phyloP scores from a whole-genome alignment of 176 grass and related monocot species.

The Ampelocalamus luodianensis region DNA sequence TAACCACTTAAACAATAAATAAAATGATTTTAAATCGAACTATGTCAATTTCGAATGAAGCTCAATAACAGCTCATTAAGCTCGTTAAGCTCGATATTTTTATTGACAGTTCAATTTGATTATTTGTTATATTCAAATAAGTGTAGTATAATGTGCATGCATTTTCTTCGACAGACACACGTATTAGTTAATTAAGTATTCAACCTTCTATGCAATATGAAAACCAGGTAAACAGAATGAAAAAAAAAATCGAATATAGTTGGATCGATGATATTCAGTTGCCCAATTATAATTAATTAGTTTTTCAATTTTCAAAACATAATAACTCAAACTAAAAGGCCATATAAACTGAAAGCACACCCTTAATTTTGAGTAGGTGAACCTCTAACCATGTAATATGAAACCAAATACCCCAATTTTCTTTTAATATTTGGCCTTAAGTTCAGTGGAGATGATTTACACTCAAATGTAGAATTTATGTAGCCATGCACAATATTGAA shows the following conservation, averaged over 20 bases:
- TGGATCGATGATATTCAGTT: neutral
- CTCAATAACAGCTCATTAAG: too few relatives aligned
- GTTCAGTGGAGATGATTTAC: neutral
- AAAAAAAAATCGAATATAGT: neutral
- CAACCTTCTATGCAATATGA: neutral
- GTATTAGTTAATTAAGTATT: conserved; percentile 4
- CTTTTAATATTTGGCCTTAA: neutral
- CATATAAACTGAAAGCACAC: neutral
- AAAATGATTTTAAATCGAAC: too few relatives aligned
- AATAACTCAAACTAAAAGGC: neutral
- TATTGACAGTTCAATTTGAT: neutral
- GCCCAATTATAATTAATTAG: neutral
- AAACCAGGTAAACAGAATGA: neutral
- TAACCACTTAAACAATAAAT: too few relatives aligned
- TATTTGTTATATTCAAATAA: too few relatives aligned
- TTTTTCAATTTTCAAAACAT: neutral
- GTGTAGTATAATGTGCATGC: neutral
- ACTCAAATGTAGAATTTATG: too few relatives aligned
- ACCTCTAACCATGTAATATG: neutral
- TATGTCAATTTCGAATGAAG: too few relatives aligned
- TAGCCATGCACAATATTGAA: too few relatives aligned
- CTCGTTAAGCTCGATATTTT: too few relatives aligned
- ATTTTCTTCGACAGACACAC: neutral
- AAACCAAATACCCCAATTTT: neutral
- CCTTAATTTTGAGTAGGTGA: neutral